Base-by-base conservation (phyloP, 2,329 filamentous ascomycete genomes). In the Phialophora chinensis region DNA sequence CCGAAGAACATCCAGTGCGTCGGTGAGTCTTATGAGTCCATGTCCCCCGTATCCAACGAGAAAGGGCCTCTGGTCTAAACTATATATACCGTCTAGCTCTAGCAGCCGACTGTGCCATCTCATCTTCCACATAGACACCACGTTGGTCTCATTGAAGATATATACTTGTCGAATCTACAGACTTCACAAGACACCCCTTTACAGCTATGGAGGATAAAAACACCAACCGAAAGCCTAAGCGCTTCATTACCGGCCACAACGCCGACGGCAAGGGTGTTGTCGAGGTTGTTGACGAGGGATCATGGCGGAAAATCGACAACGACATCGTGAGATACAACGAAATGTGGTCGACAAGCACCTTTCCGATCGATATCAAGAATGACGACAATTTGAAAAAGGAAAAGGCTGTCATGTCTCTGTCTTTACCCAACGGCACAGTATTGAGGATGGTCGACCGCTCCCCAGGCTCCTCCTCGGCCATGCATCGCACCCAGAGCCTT, bases 401-500 rank as follows among this genome's bases (percentile, higher is more conserved):
- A 23, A 66, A 61, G 47, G 52, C 53, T 23, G 42, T 63, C 52
- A 47, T 65, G 33, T 60, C 56, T 17, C 47, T 65, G 12, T 60
- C 57, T 31, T 25, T 60, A 12, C 62, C 56, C 29, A 61, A 61
- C 23, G 62, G 62, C 14, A 65, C 62, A 10, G 62, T 65, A 2
- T 23, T 65, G 31, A 25, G 62, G 35, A 60, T 65, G 29, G 82
- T 85, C 31, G 82, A 85, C 69, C 82, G 84, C 68, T 74, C 75
- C 0, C 83, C 83, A 0, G 75, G 73, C 2, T 76, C 78, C 31
- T 72, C 73, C 17, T 77, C 77, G 14, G 73, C 80, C 17, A 83
- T 85, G 78, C 85, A 87, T 68, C 80, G 84, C 20, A 86, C 84
- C 0, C 78, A 82, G 68, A 83, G 79, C 31, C 74, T 87, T 3